Percentiles rank a stretch among this genome's conserved stretches.
Evolutionary conservation across 768 basidiomycete genomes (phyloP).

Genomic region (Phylloporus scabripes): DNA sequence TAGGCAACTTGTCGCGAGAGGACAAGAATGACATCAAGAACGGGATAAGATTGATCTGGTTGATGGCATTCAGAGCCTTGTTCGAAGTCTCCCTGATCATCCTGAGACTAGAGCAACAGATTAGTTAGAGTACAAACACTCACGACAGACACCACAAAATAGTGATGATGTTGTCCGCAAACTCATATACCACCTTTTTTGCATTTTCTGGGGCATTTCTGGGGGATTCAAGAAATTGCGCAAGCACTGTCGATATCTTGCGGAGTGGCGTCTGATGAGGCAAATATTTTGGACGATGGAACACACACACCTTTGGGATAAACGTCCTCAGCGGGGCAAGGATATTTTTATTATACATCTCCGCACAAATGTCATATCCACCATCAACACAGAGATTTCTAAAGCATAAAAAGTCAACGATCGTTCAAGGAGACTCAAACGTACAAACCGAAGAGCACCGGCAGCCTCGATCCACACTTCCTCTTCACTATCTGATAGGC

Average conservation of each 20-base stretch:
- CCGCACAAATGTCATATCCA: conserved; percentile 90
- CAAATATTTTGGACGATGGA: neutral
- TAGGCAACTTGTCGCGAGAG: conserved; percentile 60
- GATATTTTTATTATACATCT: conserved; percentile 97
- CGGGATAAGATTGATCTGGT: conserved; percentile 68
- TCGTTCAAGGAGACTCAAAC: neutral
- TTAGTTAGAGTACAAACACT: conserved; percentile 33
- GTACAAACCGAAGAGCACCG: conserved; percentile 74
- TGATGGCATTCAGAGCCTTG: conserved; percentile 76
- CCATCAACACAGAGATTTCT: conserved; percentile 95
- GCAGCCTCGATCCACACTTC: conserved; percentile 88
- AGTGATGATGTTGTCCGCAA: conserved; percentile 91
- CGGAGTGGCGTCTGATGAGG: neutral
- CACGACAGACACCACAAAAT: conserved; percentile 93
- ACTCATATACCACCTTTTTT: conserved; percentile 74
- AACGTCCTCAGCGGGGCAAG: conserved; percentile 70
- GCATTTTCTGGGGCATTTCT: conserved; percentile 62
- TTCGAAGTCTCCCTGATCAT: conserved; percentile 78
- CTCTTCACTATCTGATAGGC: conserved; percentile 85
- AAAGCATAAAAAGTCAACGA: conserved; percentile 7
- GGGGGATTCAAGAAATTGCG: conserved; percentile 59
- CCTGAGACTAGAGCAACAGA: conserved; percentile 15
- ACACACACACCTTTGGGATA: conserved; percentile 61
- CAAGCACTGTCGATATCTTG: conserved; percentile 70
- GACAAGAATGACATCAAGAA: conserved; percentile 90